These are phyloP conservation scores for Penicillium manginii DNA, from an alignment of 495 filamentous ascomycete genomes.

Conservation along the genomic window DNA sequence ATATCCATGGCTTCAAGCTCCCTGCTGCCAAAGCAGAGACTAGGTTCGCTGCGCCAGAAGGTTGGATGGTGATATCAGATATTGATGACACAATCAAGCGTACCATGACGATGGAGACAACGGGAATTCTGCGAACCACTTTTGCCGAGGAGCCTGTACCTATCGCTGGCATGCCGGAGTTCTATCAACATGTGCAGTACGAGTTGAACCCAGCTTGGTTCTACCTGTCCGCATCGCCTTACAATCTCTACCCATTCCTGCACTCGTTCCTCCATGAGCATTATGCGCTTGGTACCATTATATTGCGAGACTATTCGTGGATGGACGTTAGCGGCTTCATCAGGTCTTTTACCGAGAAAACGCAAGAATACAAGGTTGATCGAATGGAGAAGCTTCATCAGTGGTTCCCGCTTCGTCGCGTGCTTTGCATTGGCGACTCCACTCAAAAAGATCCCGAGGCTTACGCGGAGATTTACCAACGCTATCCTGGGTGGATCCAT, in stretches of 20 bases:
- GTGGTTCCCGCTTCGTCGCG: slow-evolving; percentile 76
- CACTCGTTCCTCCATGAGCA: slow-evolving; percentile 64
- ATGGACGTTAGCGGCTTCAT: slow-evolving; percentile 81
- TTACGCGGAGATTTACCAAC: slow-evolving; percentile 73
- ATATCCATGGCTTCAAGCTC: slow-evolving; percentile 40
- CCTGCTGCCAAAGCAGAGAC: slow-evolving; percentile 62
- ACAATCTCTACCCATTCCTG: slow-evolving; percentile 93
- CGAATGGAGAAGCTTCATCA: slow-evolving; percentile 74
- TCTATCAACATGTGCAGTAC: slow-evolving; percentile 68
- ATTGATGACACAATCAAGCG: slow-evolving; percentile 97
- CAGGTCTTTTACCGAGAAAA: slow-evolving; percentile 76
- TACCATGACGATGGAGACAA: slow-evolving; percentile 76
- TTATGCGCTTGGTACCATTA: slow-evolving; percentile 77
- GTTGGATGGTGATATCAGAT: slow-evolving; percentile 89
- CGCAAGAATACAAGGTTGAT: slow-evolving; percentile 84
- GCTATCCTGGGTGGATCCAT: slow-evolving; percentile 72
- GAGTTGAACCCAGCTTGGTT: slow-evolving; percentile 75
- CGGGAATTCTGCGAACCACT: slow-evolving; percentile 80
- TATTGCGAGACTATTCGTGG: slow-evolving; percentile 87
- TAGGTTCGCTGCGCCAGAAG: slow-evolving; percentile 72
- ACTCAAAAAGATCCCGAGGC: slow-evolving; percentile 92
- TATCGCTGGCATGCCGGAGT: slow-evolving; percentile 78
- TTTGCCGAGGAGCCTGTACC: slow-evolving; percentile 75
- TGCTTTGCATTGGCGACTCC: slow-evolving; percentile 86
- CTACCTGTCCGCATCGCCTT: slow-evolving; percentile 92